A percentile compares a stretch with the other conserved stretches of the same genome.
Evolutionary conservation across 192 early-diverging fungal genomes (phyloP).

Genomic region (Rhizophagus prolifer): DNA sequence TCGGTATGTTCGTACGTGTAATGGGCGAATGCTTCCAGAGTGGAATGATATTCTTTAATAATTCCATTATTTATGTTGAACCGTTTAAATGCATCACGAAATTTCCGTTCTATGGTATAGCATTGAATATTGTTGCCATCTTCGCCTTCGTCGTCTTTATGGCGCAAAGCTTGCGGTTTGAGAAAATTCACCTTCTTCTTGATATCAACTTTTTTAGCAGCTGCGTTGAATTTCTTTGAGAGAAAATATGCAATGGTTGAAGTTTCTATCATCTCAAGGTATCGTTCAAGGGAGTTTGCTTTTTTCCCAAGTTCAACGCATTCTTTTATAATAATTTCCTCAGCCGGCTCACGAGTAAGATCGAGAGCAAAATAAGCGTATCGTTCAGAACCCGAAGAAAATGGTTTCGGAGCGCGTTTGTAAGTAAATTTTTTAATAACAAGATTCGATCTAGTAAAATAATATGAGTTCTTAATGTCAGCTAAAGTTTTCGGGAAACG

Average conservation of each 20-base stretch:
- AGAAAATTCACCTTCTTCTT: conserved; percentile 16
- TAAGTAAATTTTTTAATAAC: too few species aligned
- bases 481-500: too few species aligned
- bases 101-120: conserved; percentile 5
- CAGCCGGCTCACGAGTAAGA: neutral
- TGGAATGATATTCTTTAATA: conserved; percentile 5
- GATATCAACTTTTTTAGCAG: neutral
- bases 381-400: too few species aligned
- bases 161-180: neutral
- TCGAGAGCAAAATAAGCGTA: neutral
- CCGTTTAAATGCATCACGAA: neutral
- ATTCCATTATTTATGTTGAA: conserved; percentile 20
- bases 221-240: conserved; percentile 4
- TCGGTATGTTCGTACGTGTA: conserved; percentile 13
- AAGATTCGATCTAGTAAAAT: too few species aligned
- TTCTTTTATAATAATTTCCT: conserved; percentile 12
- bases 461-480: too few species aligned
- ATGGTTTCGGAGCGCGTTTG: too few species aligned
- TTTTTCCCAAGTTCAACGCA: neutral
- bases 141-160: neutral
- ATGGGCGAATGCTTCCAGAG: conserved; percentile 21
- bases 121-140: neutral
- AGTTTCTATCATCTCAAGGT: conserved; percentile 16
- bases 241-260: neutral
- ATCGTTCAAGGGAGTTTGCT: conserved; percentile 7